Evolutionary conservation across 768 basidiomycete genomes (phyloP).

Genomic region (Royoungia palumana): DNA sequence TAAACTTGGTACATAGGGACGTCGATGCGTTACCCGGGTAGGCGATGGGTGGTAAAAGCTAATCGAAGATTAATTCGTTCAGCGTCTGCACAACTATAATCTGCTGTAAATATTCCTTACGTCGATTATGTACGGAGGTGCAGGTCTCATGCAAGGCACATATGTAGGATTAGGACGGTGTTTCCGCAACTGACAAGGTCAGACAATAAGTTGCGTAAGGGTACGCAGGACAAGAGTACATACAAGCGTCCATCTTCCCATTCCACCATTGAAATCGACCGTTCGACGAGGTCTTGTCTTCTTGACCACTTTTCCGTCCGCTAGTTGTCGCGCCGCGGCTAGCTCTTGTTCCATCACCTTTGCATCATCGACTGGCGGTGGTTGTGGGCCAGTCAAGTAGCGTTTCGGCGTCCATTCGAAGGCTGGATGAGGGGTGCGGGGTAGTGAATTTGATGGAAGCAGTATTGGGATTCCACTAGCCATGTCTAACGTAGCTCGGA

Average conservation of each 20-base stretch:
- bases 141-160: constrained; percentile 75
- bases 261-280: constrained; percentile 89
- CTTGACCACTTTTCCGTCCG: constrained; percentile 82
- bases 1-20: constrained; percentile 93
- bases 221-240: constrained; percentile 22
- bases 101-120: constrained; percentile 44
- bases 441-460: constrained; percentile 44
- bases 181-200: constrained; percentile 56
- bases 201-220: neutral
- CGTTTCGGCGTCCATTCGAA: constrained; percentile 75
- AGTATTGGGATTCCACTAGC: constrained; percentile 46
- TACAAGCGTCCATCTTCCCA: constrained; percentile 85
- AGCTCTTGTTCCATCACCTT: constrained; percentile 76
- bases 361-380: constrained; percentile 76
- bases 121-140: constrained; percentile 85
- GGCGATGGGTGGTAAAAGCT: constrained; percentile 93
- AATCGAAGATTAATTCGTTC: constrained; percentile 23
- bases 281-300: constrained; percentile 91
- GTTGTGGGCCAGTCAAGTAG: constrained; percentile 65
- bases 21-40: constrained; percentile 90
- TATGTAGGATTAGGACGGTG: constrained; percentile 76
- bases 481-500: constrained; percentile 9
- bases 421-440: constrained; percentile 37
- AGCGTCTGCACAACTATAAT: constrained; percentile 17
- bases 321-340: constrained; percentile 63